These are phyloP conservation scores for Allantophomopsis lycopodina DNA, from an alignment of 2,329 filamentous ascomycete species.

Conservation along the genomic window DNA sequence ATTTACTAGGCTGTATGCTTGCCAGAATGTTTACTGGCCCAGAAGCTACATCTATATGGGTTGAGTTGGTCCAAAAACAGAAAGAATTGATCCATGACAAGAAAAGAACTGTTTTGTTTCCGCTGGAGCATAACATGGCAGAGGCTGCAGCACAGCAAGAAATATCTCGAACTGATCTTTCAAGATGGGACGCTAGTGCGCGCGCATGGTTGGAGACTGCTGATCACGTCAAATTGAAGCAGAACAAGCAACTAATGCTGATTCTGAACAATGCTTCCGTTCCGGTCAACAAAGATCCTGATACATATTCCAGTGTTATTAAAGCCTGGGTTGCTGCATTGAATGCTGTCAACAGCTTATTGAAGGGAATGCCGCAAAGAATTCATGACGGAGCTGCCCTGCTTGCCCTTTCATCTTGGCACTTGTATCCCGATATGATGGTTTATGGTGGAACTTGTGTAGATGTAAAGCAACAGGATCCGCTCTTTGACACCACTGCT, in stretches of 20 bases:
- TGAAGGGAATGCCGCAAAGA: constrained; percentile 10
- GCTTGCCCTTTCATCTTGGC: constrained; percentile 12
- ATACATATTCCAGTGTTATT: constrained; percentile 10
- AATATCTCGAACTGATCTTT: constrained; percentile 12
- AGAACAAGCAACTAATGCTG: constrained; percentile 13
- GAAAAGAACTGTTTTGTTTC: constrained; percentile 1
- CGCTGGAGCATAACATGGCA: no score
- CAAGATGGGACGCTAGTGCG: constrained; percentile 19
- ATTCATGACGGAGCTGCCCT: constrained; percentile 4
- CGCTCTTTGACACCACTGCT: neutral
- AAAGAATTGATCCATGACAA: constrained; percentile 1
- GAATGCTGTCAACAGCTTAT: constrained; percentile 8
- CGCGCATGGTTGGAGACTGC: constrained; percentile 18
- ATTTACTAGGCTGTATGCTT: constrained; percentile 22
- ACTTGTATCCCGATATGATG: constrained; percentile 12
- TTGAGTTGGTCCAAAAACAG: constrained; percentile 16
- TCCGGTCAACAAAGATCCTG: constrained; percentile 6
- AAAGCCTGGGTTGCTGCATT: constrained; percentile 11
- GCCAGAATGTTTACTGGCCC: constrained; percentile 15
- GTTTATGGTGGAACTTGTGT: neutral
- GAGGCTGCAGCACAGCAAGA: constrained; percentile 6
- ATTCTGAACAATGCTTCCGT: constrained; percentile 11
- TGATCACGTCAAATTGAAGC: constrained; percentile 9
- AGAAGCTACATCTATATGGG: constrained; percentile 21
- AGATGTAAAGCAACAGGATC: neutral